Evolutionary conservation across 2,329 filamentous ascomycete species (phyloP), one percentile per base, ranked within the genome.

Genomic region (Sclerotinia sclerotiorum): DNA sequence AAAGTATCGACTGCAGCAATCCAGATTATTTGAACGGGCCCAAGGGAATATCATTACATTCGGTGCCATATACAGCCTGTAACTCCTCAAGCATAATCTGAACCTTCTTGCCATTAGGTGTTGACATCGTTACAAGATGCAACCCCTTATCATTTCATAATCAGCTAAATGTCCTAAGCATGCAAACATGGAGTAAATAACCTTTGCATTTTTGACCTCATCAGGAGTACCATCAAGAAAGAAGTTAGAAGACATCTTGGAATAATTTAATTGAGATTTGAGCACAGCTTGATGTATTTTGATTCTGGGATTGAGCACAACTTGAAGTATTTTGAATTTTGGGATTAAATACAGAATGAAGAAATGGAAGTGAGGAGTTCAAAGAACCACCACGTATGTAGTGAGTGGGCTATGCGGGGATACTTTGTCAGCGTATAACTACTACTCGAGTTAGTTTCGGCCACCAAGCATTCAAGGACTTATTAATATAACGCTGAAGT

Each of bases 61-160:
- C 73, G 1, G 79, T 82, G 56, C 81, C 82, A 73, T 86, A 86
- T 39, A 76, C 70, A 21, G 82, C 81, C 54, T 81, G 81, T 32
- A 86, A 77, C 74, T 86, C 84, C 72, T 86, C 84, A n/a, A 85
- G 81, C 70, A 85, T 77, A 74, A 85, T 84, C 73, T 84, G 82
- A 1, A 83, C 81, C 29, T 84, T 83, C 70, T 82, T 79, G 39
- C 83, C 83, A 74, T 85, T 85, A 52, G 83, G 83, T 2, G 83
- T 85, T 72, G 76, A 80, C 73, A 79, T 78, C 0, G 84, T 85
- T 73, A 86, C 79, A 3, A 86, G 77, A 72, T 85, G 82, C 48
- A 85, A 78, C 49, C 84, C 84, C 77, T 71, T 46, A 29, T 46
- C 21, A 15, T 65, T 8, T 24, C 39, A 46, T 2, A n/a, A 21